Evolutionary conservation across 2,329 filamentous ascomycete species (phyloP).

Genomic region (Exophiala oligosperma): DNA sequence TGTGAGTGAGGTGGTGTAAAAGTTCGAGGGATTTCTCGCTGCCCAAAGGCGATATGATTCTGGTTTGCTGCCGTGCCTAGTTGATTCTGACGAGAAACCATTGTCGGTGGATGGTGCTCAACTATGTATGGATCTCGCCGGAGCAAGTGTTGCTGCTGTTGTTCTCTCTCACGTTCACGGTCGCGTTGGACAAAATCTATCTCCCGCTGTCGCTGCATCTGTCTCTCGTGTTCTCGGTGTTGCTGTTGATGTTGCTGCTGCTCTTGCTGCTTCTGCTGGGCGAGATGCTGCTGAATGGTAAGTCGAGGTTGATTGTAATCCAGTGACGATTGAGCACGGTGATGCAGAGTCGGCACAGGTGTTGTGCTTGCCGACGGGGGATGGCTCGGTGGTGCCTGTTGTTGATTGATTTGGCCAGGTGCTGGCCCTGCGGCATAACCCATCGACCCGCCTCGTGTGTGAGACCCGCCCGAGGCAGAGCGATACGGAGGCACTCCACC

Average conservation of each 20-base stretch:
- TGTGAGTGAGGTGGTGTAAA: slow-evolving; percentile 23
- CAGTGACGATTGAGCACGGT: slow-evolving; percentile 18
- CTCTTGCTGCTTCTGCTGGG: slow-evolving; percentile 21
- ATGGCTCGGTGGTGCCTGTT: slow-evolving; percentile 16
- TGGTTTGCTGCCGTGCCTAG: slow-evolving; percentile 13
- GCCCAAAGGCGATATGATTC: slow-evolving; percentile 18
- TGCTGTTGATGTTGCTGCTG: slow-evolving; percentile 27
- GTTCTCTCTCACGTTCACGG: slow-evolving; percentile 28
- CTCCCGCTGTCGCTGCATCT: slow-evolving; percentile 21
- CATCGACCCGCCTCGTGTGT: slow-evolving; percentile 23
- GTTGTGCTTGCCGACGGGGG: slow-evolving; percentile 26
- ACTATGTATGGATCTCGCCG: slow-evolving; percentile 20
- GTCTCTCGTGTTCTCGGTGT: slow-evolving; percentile 23
- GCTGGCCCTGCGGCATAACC: slow-evolving; percentile 16
- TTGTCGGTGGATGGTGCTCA: slow-evolving; percentile 14
- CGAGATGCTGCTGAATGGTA: slow-evolving; percentile 28
- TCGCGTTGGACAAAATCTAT: slow-evolving; percentile 17
- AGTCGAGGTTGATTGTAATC: slow-evolving; percentile 19
- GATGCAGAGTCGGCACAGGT: slow-evolving; percentile 27
- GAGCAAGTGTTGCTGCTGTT: slow-evolving; percentile 16
- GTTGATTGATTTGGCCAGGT: slow-evolving; percentile 12
- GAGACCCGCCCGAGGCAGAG: slow-evolving; percentile 17
- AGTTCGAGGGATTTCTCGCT: slow-evolving; percentile 21
- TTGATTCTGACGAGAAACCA: slow-evolving; percentile 17
- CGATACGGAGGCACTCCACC: slow-evolving; percentile 15